Evolutionary conservation across 208 protist species (phyloP).

Genomic region (Angomonas deanei): DNA sequence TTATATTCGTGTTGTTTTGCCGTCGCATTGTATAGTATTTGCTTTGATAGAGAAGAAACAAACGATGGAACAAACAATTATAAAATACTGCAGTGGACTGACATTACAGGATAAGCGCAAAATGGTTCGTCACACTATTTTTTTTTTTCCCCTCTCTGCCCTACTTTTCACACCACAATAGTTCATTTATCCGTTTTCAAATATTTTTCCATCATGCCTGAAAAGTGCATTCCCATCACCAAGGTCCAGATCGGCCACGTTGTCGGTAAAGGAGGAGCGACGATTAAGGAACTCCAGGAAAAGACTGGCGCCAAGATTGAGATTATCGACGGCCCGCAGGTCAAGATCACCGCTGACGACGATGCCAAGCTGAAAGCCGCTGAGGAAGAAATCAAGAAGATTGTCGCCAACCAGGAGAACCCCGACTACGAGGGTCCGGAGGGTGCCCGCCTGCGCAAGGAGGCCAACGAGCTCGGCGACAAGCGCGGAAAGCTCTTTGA

Average conservation of each 20-base stretch:
- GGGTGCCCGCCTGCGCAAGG: constrained; percentile 28
- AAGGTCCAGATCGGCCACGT: constrained; percentile 41
- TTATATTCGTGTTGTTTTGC: not conserved
- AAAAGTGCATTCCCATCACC: constrained; percentile 26
- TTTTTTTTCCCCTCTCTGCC: too few relatives aligned
- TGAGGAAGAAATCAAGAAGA: constrained; percentile 20
- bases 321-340: constrained; percentile 33
- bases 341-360: constrained; percentile 46
- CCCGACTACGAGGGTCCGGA: constrained; percentile 49
- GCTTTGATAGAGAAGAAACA: too few relatives aligned
- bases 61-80: too few relatives aligned
- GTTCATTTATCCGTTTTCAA: not conserved
- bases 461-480: constrained; percentile 30
- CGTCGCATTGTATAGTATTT: too few relatives aligned
- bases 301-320: constrained; percentile 36
- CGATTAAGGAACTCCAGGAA: constrained; percentile 35
- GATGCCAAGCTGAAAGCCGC: constrained; percentile 29
- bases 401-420: constrained; percentile 39
- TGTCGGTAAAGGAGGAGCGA: constrained; percentile 35
- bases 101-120: too few relatives aligned
- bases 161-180: not conserved
- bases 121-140: too few relatives aligned
- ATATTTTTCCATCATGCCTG: constrained; percentile 20
- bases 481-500: constrained; percentile 39
- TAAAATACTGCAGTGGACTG: too few relatives aligned